A percentile compares a stretch with the other conserved stretches of the same genome.
phyloP scores from a whole-genome alignment of 257 asterid genomes.

The Solanum bukasovii region DNA sequence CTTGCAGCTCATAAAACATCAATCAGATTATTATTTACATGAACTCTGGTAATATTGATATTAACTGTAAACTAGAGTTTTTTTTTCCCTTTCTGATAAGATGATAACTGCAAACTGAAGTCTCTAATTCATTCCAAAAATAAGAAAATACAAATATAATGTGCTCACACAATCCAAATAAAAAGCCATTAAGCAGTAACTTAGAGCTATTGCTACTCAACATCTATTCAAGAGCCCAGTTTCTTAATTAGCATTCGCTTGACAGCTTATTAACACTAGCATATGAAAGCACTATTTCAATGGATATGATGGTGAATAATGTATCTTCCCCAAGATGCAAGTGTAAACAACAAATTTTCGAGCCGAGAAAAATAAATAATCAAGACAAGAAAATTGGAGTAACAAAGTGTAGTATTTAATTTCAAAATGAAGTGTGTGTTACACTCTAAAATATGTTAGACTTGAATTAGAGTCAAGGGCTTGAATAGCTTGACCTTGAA shows the following conservation, averaged over 20 bases:
- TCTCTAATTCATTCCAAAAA: neutral
- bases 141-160: neutral
- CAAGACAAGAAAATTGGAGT: neutral
- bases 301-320: neutral
- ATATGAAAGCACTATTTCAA: neutral
- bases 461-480: neutral
- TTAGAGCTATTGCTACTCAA: neutral
- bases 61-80: neutral
- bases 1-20: neutral
- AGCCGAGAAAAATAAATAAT: neutral
- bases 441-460: too few species aligned
- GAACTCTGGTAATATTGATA: neutral
- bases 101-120: neutral
- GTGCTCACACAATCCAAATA: neutral
- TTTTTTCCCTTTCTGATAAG: neutral
- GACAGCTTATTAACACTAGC: neutral
- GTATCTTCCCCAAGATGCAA: neutral
- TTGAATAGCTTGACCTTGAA: neutral
- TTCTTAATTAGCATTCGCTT: neutral
- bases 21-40: neutral
- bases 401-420: neutral
- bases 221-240: neutral
- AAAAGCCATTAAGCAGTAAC: neutral
- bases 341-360: neutral
- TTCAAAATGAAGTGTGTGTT: neutral